Evolutionary conservation across 441 rosid species (phyloP).

Genomic region (Populus hybrid): DNA sequence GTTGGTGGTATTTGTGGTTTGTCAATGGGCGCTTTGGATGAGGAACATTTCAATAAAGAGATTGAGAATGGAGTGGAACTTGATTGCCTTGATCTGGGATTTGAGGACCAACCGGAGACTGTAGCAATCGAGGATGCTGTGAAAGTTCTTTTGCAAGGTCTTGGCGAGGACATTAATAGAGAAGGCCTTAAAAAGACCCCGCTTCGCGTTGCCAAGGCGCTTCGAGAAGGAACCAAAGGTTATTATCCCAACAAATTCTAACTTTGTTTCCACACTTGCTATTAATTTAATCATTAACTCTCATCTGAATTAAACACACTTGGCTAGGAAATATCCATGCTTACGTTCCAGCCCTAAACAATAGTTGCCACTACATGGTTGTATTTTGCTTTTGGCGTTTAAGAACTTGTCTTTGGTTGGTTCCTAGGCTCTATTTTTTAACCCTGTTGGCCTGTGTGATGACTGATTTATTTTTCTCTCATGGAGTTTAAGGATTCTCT

Average conservation of each 20-base stretch:
- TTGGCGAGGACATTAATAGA: constrained; percentile 75
- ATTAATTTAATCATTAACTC: not conserved
- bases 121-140: constrained; percentile 77
- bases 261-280: not conserved
- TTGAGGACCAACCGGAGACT: constrained; percentile 56
- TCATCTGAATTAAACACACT: not conserved
- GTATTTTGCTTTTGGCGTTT: not conserved
- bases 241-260: not conserved
- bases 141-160: constrained; percentile 67
- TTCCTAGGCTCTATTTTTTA: not conserved
- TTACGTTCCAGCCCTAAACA: not conserved
- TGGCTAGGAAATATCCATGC: not conserved
- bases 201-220: constrained; percentile 91
- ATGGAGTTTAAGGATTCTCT: not conserved
- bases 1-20: constrained; percentile 30
- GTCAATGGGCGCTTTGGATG: constrained; percentile 82
- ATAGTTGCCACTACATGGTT: constrained; percentile 1
- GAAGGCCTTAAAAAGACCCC: constrained; percentile 95
- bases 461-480: not conserved
- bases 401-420: not conserved
- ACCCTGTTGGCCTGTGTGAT: not conserved
- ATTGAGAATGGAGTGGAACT: constrained; percentile 57
- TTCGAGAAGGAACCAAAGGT: constrained; percentile 89
- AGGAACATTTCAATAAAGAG: constrained; percentile 56
- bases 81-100: constrained; percentile 42